Percentiles rank a stretch among this genome's conserved stretches.
Conservation (phyloP, 805 yeast genomes). For the Spathaspora sp. region DNA sequence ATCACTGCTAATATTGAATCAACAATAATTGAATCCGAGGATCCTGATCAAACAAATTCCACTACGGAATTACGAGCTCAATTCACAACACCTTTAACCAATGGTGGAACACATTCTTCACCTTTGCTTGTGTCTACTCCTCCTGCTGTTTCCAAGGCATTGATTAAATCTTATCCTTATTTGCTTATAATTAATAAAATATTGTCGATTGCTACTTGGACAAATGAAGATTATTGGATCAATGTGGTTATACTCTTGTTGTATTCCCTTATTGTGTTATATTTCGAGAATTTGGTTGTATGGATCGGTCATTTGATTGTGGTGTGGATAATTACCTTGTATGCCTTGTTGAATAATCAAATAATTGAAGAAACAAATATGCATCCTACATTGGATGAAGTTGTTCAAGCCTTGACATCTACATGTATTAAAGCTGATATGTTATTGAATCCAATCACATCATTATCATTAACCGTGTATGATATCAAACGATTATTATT, state of each 20-base stretch:
- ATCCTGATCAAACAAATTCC: neutral
- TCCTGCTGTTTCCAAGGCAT: constrained; percentile 80
- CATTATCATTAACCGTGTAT: constrained; percentile 66
- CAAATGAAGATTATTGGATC: constrained; percentile 78
- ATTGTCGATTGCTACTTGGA: constrained; percentile 83
- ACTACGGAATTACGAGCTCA: constrained; percentile 25
- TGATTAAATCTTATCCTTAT: constrained; percentile 82
- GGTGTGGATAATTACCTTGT: constrained; percentile 57
- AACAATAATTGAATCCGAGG: neutral
- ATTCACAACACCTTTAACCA: constrained; percentile 13
- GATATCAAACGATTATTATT: constrained; percentile 78
- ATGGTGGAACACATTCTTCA: constrained; percentile 52
- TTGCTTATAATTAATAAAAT: constrained; percentile 66
- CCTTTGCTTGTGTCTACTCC: constrained; percentile 89
- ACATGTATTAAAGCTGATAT: constrained; percentile 75
- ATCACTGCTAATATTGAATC: neutral
- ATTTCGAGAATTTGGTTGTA: constrained; percentile 73
- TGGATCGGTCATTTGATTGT: constrained; percentile 79
- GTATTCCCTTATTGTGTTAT: constrained; percentile 59
- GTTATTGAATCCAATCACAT: constrained; percentile 74
- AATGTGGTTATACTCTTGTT: constrained; percentile 57
- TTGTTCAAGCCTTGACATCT: constrained; percentile 70
- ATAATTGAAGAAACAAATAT: constrained; percentile 56
- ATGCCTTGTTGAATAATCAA: constrained; percentile 53
- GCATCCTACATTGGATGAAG: constrained; percentile 84